Evolutionary conservation across 2,329 filamentous ascomycete species (phyloP), one percentile per base, ranked within the genome.

Genomic region (Coniochaeta prunicola): DNA sequence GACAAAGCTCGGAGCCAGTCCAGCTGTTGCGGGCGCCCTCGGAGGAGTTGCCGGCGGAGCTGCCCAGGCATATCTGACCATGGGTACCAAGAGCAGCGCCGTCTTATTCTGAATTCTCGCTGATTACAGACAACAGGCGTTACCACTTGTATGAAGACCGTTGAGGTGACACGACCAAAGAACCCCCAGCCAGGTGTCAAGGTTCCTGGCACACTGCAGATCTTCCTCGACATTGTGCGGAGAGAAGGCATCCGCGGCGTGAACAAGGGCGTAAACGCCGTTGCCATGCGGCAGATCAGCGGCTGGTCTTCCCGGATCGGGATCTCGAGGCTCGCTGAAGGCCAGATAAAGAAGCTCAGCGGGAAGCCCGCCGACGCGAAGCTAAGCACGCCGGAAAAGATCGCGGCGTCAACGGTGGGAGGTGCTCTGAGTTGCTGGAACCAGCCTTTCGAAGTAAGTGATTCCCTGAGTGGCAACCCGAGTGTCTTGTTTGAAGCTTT

Each of bases 81-180:
- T 99, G 93, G 94, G 94, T n/a, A n/a, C n/a, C n/a, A n/a, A n/a
- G n/a, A n/a, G n/a, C n/a, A n/a, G n/a, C n/a, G n/a, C n/a, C n/a
- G n/a, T n/a, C n/a, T n/a, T n/a, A n/a, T n/a, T n/a, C n/a, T n/a
- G n/a, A n/a, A n/a, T n/a, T n/a, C n/a, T n/a, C n/a, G n/a, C n/a
- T n/a, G n/a, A n/a, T n/a, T n/a, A n/a, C n/a, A n/a, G n/a, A n/a
- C n/a, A n/a, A n/a, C n/a, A n/a, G n/a, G n/a, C 67, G 97, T 99
- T 87, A 99, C 94, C 80, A 99, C 94, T 62, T 99, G 94, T 85
- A 99, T 99, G 94, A 99, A 99, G 87, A 99, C 94, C 64, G 94
- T 97, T 66, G 94, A 99, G 78, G 99, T 99, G 77, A 99, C 94
- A 71, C 96, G 97, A 80, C 89, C 94, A 83, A 97, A 97, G 85